Evolutionary conservation across 768 basidiomycete genomes (phyloP), one percentile per base, ranked within the genome.

Genomic region (Pleurotus giganteus): DNA sequence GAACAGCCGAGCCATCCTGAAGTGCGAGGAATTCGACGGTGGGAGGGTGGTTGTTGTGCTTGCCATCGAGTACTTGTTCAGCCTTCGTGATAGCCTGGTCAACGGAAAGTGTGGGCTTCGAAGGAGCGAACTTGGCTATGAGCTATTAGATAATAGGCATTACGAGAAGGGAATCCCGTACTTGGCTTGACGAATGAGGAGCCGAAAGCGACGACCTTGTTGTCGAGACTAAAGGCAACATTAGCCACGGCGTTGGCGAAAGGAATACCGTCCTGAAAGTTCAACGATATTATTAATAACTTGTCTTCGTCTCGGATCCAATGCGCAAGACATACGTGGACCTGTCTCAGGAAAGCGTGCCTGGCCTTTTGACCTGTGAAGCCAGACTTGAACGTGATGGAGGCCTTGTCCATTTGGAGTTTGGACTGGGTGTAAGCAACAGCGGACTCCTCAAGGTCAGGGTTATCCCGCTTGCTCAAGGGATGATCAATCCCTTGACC

Each of bases 101-200:
- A 13, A 71, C 28, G 13, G 73, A 55, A 34, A 80, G 43, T 6
- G 71, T 58, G 0, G 78, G 77, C 3, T 58, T 71, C 1, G 74
- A 66, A 11, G 69, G 59, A 0, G 76, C 66, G 21, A 73, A 60
- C 0, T 21, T 58, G 15, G 59, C 72, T 69, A 50, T 1, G 23
- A 17, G 46, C 12, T 15, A 24, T 21, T 4, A 23, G 21, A 45
- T 45, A 7, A 46, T 15, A 13, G 4, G 21, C n/a, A n/a, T n/a
- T 5, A 21, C n/a, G 9, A 7, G 26, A 31, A 6, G 17, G n/a
- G 13, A 4, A n/a, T n/a, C n/a, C n/a, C 70, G n/a, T 56, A 76
- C 76, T 64, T 0, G 75, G 67, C 54, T 73, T 71, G 13, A 79
- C 68, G 57, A 81, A 80, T 1, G 75, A 79, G 9, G 74, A 72